Percentiles rank a stretch among this genome's conserved stretches.
Conservation (phyloP, 495 filamentous ascomycete genomes). For the Jackrogersella multiformis region DNA sequence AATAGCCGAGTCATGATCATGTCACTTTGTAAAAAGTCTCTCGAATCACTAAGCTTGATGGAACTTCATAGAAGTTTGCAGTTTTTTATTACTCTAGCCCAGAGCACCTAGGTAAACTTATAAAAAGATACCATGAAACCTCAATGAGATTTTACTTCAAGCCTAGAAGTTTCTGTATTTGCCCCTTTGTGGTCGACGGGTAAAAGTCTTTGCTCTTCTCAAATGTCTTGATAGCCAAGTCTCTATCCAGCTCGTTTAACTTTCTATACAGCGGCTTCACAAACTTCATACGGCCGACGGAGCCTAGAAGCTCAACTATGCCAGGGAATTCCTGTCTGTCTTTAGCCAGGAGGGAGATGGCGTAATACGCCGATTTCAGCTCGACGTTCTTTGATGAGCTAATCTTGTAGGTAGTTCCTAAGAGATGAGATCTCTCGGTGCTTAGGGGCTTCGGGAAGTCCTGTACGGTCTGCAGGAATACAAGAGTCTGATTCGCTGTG, state of each 20-base stretch:
- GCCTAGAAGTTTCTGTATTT: conserved; percentile 84
- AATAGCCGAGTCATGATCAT: neutral
- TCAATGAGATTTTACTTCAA: conserved; percentile 46
- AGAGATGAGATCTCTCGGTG: conserved; percentile 66
- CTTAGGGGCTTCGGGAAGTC: conserved; percentile 68
- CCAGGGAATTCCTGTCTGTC: conserved; percentile 71
- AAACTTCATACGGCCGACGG: conserved; percentile 96
- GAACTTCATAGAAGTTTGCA: neutral
- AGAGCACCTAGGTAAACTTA: neutral
- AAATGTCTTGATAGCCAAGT: conserved; percentile 82
- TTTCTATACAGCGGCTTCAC: conserved; percentile 82
- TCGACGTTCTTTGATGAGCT: conserved; percentile 80
- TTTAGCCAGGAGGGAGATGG: conserved; percentile 77
- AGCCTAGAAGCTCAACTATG: conserved; percentile 76
- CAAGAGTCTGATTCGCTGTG: conserved; percentile 85
- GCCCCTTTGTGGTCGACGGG: conserved; percentile 87
- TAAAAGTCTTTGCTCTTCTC: conserved; percentile 90
- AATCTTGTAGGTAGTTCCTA: conserved; percentile 78
- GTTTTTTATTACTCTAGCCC: neutral
- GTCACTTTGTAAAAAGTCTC: neutral
- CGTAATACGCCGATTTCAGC: conserved; percentile 78
- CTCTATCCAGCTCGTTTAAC: conserved; percentile 74
- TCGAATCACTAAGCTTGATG: neutral
- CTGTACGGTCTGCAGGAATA: conserved; percentile 84
- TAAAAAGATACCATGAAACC: no score